Conservation (phyloP, 202 grass and related monocot species). For the Zoysia matrella region DNA sequence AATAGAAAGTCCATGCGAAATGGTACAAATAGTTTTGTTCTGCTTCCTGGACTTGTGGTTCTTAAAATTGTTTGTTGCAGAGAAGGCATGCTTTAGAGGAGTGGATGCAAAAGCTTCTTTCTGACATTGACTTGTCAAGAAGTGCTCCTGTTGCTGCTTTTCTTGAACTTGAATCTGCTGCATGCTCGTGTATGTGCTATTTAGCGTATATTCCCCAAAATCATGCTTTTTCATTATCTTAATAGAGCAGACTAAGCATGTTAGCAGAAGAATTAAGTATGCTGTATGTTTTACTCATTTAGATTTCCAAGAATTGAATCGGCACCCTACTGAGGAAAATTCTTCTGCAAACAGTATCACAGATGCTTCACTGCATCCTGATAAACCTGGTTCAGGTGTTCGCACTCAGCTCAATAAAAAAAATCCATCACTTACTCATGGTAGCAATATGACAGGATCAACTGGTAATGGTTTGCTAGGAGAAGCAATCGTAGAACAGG, state of each 20-base stretch:
- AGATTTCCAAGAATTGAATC: slow-evolving; percentile 82
- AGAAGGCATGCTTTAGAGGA: slow-evolving; percentile 90
- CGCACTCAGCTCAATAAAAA: slow-evolving; percentile 48
- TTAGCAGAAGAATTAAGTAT: slow-evolving; percentile 31
- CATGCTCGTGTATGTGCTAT: slow-evolving; percentile 76
- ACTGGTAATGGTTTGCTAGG: slow-evolving; percentile 65
- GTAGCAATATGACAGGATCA: slow-evolving; percentile 43
- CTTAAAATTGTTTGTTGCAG: slow-evolving; percentile 70
- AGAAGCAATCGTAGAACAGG: slow-evolving; percentile 54
- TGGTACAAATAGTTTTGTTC: slow-evolving; percentile 41
- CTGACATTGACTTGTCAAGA: slow-evolving; percentile 94
- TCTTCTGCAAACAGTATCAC: no score
- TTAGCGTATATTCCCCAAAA: slow-evolving; percentile 26
- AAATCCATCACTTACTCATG: slow-evolving; percentile 33
- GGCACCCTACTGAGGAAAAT: slow-evolving; percentile 43
- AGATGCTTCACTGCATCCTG: no score
- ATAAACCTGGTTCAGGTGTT: slow-evolving; percentile 51
- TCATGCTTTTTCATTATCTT: slow-evolving; percentile 13
- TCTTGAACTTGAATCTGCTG: slow-evolving; percentile 93
- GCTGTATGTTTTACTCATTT: slow-evolving; percentile 30
- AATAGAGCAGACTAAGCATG: background rate
- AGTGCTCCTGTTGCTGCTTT: slow-evolving; percentile 90
- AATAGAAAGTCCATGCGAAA: background rate
- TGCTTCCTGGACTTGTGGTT: slow-evolving; percentile 37
- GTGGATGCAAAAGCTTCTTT: slow-evolving; percentile 96